Base-by-base conservation (phyloP, 352 stramenopile genomes). In the Globisporangium abappressorium region DNA sequence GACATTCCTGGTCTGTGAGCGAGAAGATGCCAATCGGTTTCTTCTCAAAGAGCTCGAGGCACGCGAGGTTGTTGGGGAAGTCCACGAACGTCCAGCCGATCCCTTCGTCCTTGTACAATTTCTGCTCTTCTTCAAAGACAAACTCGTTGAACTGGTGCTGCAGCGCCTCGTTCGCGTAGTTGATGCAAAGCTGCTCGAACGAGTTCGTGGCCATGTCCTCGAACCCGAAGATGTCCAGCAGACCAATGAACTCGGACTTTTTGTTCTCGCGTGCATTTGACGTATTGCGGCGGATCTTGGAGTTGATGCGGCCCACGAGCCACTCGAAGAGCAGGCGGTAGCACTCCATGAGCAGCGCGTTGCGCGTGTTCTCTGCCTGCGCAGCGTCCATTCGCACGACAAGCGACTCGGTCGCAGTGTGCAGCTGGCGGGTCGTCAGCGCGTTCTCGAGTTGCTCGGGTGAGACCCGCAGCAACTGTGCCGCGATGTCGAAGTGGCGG, bases 251-350 rank as follows among this genome's bases (percentile, higher is more conserved):
- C 73, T 86, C 72, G 24, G 26, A 59, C 62, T 43, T 64, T 47
- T 22, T 68, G 43, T 61, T 69, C 66, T 18, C 72, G 28, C 15
- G n/a, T 9, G n/a, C 26, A 26, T 34, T 22, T 46, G 33, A 56
- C 54, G 54, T 24, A 20, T 76, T 71, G 22, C 64, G 62, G 28
- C 75, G 77, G n/a, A 97, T 94, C 70, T 90, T 89, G 58, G 82
- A 77, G 77, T 98, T 98, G 65, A 98, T 89, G 12, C 82, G 80
- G 7, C 79, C 78, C 38, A 99, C 96, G 53, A 99, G 85, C 94
- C 95, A 99, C 49, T 97, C 84, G 67, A 98, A 98, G 5, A 98
- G 73, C 57, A 94, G 72, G 11, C 90, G 80, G 72, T 98, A 99
- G 58, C 95, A 85, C 72, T 95, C 91, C 87, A 98, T 98, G 12